Evolutionary conservation across 768 basidiomycete genomes (phyloP).

Genomic region (Xanthoconium stramineum): DNA sequence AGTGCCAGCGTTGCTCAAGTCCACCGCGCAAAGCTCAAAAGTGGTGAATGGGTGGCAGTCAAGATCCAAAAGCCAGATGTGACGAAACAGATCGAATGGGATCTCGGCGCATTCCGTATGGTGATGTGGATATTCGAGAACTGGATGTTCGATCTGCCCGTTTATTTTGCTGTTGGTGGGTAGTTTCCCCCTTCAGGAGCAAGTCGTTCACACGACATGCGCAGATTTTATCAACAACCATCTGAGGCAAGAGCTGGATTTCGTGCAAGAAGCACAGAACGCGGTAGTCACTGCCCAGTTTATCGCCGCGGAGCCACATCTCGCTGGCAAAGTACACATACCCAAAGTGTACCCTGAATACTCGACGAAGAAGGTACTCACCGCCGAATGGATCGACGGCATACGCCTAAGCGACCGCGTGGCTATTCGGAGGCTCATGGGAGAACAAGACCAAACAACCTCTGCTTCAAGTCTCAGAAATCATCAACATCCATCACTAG

Average conservation of each 20-base stretch:
- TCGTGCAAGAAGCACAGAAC: slow-evolving; percentile 75
- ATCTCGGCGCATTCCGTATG: slow-evolving; percentile 62
- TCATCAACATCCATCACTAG: slow-evolving; percentile 7
- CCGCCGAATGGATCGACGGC: slow-evolving; percentile 83
- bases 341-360: slow-evolving; percentile 71
- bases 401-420: slow-evolving; percentile 66
- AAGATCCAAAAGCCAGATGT: slow-evolving; percentile 93
- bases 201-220: background rate
- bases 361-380: slow-evolving; percentile 76
- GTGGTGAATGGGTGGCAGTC: slow-evolving; percentile 76
- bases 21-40: slow-evolving; percentile 65
- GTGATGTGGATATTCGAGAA: slow-evolving; percentile 81
- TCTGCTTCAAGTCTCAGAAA: background rate
- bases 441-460: slow-evolving; percentile 34
- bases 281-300: slow-evolving; percentile 66
- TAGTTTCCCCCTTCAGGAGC: slow-evolving; percentile 1
- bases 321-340: slow-evolving; percentile 71
- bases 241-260: slow-evolving; percentile 80
- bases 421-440: slow-evolving; percentile 57
- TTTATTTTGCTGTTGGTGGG: slow-evolving; percentile 74
- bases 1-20: slow-evolving; percentile 94
- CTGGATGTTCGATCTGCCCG: slow-evolving; percentile 82
- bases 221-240: slow-evolving; percentile 80
- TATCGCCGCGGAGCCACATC: slow-evolving; percentile 65
- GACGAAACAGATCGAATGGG: slow-evolving; percentile 81